Percentiles rank a stretch among this genome's conserved stretches.
Conservation (phyloP, 306 rosid species). For the Cercis canadensis region DNA sequence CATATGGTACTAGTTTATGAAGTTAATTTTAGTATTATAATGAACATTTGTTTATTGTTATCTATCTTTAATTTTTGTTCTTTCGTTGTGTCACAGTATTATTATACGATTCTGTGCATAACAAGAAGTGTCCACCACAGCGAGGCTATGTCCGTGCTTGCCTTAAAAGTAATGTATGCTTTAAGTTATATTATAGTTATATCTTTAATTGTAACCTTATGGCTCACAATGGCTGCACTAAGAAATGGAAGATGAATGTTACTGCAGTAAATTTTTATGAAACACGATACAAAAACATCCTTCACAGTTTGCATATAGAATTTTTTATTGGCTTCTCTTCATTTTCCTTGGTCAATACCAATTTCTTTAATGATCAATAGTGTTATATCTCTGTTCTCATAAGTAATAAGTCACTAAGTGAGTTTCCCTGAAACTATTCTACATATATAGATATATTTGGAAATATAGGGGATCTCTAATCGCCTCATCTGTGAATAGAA, state of each 20-base stretch:
- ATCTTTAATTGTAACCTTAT: background rate
- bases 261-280: background rate
- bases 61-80: conserved; percentile 31
- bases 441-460: no score
- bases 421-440: no score
- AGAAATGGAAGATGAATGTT: background rate
- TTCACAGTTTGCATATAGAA: background rate
- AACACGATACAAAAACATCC: background rate
- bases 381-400: background rate
- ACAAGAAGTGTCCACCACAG: conserved; percentile 70
- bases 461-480: no score
- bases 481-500: no score
- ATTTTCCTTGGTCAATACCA: no score
- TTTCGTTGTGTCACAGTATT: conserved; percentile 63
- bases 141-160: conserved; percentile 83
- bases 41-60: conserved; percentile 23
- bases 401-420: background rate
- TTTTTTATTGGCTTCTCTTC: background rate
- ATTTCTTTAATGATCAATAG: background rate
- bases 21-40: background rate
- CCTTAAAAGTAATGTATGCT: conserved; percentile 91
- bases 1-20: conserved; percentile 67
- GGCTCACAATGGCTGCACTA: conserved; percentile 1
- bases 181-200: conserved; percentile 36
- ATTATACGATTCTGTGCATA: conserved; percentile 77